Conservation (phyloP, 139 green algal species). For the Chlamydomonas applanata region DNA sequence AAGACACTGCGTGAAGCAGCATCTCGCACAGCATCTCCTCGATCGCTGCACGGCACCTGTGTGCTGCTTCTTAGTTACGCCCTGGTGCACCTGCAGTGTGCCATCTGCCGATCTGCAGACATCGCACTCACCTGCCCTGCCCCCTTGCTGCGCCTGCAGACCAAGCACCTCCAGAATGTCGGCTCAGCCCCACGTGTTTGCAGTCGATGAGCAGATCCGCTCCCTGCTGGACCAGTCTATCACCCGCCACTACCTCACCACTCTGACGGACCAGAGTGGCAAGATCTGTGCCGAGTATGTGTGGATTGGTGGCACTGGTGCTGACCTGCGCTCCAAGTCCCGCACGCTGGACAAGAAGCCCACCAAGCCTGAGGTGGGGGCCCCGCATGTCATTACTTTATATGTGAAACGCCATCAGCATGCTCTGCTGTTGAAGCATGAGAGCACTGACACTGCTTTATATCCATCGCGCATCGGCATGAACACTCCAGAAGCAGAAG, state of each 20-base stretch:
- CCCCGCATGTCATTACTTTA: too few relatives aligned
- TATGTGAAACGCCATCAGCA: too few relatives aligned
- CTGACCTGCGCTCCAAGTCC: constrained; percentile 81
- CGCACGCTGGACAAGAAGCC: constrained; percentile 43
- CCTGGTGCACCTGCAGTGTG: too few relatives aligned
- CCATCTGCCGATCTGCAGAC: too few relatives aligned
- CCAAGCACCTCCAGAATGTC: constrained; percentile 4
- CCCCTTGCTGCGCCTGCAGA: neutral
- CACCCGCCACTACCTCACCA: constrained; percentile 49
- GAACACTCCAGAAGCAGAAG: too few relatives aligned
- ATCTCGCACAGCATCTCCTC: too few relatives aligned
- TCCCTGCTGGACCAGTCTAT: constrained; percentile 52
- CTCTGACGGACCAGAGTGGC: constrained; percentile 46
- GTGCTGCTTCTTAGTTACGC: too few relatives aligned
- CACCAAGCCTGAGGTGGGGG: constrained; percentile 30
- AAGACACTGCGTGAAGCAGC: too few relatives aligned
- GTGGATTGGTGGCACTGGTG: constrained; percentile 84
- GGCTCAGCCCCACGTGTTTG: constrained; percentile 18
- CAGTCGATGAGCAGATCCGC: constrained; percentile 39
- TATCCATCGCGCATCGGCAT: too few relatives aligned
- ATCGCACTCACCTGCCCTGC: neutral
- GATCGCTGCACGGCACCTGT: too few relatives aligned
- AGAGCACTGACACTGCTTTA: too few relatives aligned
- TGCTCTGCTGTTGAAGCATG: too few relatives aligned
- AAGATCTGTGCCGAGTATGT: constrained; percentile 88